These are phyloP conservation scores for Punctularia strigosozonata DNA, from an alignment of 768 basidiomycete genomes.

Conservation along the genomic window DNA sequence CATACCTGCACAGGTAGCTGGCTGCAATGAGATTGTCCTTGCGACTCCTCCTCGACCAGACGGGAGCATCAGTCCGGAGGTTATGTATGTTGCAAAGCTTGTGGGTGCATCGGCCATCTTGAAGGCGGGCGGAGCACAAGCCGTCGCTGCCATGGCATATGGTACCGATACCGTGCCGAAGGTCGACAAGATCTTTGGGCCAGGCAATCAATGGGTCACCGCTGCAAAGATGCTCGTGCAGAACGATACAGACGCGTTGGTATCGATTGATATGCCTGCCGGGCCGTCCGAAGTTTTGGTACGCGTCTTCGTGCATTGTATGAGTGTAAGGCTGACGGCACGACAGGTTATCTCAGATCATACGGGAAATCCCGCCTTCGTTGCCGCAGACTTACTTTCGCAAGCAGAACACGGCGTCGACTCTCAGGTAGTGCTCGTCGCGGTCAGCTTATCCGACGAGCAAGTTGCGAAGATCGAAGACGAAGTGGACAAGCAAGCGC, in stretches of 20 bases:
- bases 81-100: slow-evolving; percentile 89
- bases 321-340: not conserved
- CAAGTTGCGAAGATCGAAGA: slow-evolving; percentile 66
- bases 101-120: slow-evolving; percentile 86
- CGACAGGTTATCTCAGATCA: slow-evolving; percentile 85
- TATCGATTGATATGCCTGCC: slow-evolving; percentile 98
- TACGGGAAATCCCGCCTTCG: slow-evolving; percentile 76
- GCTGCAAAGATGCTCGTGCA: slow-evolving; percentile 99
- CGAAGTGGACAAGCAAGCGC: slow-evolving; percentile 82
- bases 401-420: slow-evolving; percentile 98
- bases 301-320: slow-evolving; percentile 21
- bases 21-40: slow-evolving; percentile 83
- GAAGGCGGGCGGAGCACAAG: slow-evolving; percentile 94
- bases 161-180: slow-evolving; percentile 93
- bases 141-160: slow-evolving; percentile 91
- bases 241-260: slow-evolving; percentile 93
- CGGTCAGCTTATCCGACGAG: slow-evolving; percentile 52
- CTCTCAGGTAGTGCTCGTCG: slow-evolving; percentile 93
- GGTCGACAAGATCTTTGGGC: slow-evolving; percentile 98
- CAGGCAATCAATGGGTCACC: slow-evolving; percentile 99
- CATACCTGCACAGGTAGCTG: slow-evolving; percentile 94
- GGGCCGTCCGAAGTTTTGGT: slow-evolving; percentile 97
- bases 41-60: slow-evolving; percentile 94
- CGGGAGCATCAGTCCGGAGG: slow-evolving; percentile 91
- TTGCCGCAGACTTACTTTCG: slow-evolving; percentile 92